phyloP scores from a whole-genome alignment of 208 protist genomes.

The Crithidia brevicula region DNA sequence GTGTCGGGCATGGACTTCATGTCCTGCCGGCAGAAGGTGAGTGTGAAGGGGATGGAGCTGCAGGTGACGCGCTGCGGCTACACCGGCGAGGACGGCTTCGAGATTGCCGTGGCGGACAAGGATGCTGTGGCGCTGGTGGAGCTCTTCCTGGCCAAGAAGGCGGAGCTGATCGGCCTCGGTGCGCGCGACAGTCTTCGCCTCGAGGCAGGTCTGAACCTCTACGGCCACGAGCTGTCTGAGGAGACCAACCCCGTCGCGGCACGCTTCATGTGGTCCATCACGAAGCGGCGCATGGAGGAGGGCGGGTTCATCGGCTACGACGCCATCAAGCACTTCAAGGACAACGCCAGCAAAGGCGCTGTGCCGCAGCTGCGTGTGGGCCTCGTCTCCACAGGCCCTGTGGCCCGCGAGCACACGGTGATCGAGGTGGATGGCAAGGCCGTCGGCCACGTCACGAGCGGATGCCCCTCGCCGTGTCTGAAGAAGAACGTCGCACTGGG shows the following conservation, averaged over 20 bases:
- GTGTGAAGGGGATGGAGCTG: constrained; percentile 51
- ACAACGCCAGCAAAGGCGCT: constrained; percentile 42
- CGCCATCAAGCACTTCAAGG: constrained; percentile 67
- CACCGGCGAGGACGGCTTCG: constrained; percentile 99
- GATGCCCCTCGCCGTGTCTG: constrained; percentile 87
- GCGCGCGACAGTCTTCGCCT: constrained; percentile 96
- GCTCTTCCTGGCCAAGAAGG: constrained; percentile 55
- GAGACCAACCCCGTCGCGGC: constrained; percentile 95
- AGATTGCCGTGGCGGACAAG: constrained; percentile 86
- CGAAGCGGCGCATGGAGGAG: constrained; percentile 92
- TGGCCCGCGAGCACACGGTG: constrained; percentile 82
- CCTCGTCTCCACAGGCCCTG: constrained; percentile 87
- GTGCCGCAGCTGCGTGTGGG: constrained; percentile 89
- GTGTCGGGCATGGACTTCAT: constrained; percentile 85
- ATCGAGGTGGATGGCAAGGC: constrained; percentile 72
- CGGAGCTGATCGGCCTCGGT: constrained; percentile 91
- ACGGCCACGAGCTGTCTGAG: constrained; percentile 97
- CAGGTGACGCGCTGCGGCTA: constrained; percentile 95
- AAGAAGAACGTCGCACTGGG: constrained; percentile 92
- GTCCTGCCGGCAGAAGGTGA: constrained; percentile 48
- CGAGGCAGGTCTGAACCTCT: constrained; percentile 98
- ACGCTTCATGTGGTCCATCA: constrained; percentile 95
- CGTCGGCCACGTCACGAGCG: constrained; percentile 93
- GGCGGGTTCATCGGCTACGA: constrained; percentile 94
- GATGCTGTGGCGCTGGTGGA: constrained; percentile 59